A percentile compares a stretch with the other conserved stretches of the same genome.
Evolutionary conservation across 2,329 filamentous ascomycete genomes (phyloP).

Genomic region (Bipolaris sorokiniana): DNA sequence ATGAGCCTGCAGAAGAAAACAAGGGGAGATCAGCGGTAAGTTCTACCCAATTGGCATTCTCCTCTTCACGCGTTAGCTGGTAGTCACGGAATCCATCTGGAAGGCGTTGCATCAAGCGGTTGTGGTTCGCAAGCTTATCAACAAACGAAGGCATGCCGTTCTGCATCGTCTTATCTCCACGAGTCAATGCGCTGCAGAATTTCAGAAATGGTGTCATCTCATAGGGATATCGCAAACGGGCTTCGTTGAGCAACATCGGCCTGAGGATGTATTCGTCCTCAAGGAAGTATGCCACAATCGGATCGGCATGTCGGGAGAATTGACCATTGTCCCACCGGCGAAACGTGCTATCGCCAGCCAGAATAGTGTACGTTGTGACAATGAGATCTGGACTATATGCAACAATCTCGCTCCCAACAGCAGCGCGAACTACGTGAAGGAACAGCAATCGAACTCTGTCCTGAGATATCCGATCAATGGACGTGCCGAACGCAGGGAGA

Average conservation of each 20-base stretch:
- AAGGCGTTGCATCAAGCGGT: conserved; percentile 78
- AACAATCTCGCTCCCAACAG: conserved; percentile 63
- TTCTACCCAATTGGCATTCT: conserved; percentile 79
- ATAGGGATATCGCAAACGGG: conserved; percentile 81
- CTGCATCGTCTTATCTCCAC: conserved; percentile 53
- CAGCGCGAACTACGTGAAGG: conserved; percentile 72
- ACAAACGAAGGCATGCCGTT: conserved; percentile 61
- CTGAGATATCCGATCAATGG: conserved; percentile 61
- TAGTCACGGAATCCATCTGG: conserved; percentile 75
- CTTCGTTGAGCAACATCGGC: conserved; percentile 66
- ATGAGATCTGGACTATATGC: conserved; percentile 77
- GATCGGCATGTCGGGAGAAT: conserved; percentile 30
- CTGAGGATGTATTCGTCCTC: conserved; percentile 62
- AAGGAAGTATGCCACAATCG: conserved; percentile 60
- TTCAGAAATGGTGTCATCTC: conserved; percentile 81
- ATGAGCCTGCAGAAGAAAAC: conserved; percentile 53
- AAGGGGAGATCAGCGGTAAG: conserved; percentile 69
- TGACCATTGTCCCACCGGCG: conserved; percentile 41
- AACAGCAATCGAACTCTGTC: conserved; percentile 69
- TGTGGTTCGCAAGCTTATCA: conserved; percentile 70
- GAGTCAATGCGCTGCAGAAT: conserved; percentile 69
- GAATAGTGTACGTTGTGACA: conserved; percentile 67
- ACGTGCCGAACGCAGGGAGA: conserved; percentile 53
- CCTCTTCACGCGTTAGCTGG: conserved; percentile 80
- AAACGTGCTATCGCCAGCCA: conserved; percentile 58